Percentiles rank a stretch among this genome's conserved stretches.
These are phyloP conservation scores for Debaryomyces sp. DNA, from an alignment of 1,139 yeast genomes.

Conservation along the genomic window DNA sequence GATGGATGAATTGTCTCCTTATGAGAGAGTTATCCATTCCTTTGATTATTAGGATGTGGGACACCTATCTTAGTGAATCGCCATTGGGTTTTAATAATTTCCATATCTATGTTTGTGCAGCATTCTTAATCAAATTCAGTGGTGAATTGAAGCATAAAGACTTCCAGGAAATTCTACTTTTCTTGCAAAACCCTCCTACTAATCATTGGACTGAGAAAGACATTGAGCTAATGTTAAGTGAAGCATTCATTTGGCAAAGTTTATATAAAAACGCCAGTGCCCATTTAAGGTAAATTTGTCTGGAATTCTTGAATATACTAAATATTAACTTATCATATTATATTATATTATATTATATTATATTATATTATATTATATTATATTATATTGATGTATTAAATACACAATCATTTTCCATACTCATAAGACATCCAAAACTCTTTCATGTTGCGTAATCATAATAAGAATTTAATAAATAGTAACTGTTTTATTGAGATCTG, in stretches of 20 bases:
- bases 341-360: too few species aligned
- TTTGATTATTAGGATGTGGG: slow-evolving; percentile 95
- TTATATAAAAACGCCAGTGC: slow-evolving; percentile 87
- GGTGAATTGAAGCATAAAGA: slow-evolving; percentile 80
- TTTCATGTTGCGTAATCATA: neutral
- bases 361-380: too few species aligned
- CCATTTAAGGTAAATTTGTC: slow-evolving; percentile 51
- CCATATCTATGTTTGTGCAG: slow-evolving; percentile 97
- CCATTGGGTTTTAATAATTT: slow-evolving; percentile 88
- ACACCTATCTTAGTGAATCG: slow-evolving; percentile 88
- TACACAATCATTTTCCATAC: neutral
- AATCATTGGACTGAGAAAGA: slow-evolving; percentile 84
- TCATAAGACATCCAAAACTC: neutral
- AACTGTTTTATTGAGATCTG: too few species aligned
- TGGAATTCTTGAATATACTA: neutral
- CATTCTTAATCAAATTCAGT: slow-evolving; percentile 87
- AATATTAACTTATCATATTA: neutral
- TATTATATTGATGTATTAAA: neutral
- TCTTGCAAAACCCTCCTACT: slow-evolving; percentile 88
- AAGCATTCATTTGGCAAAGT: slow-evolving; percentile 96
- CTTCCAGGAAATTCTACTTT: slow-evolving; percentile 90
- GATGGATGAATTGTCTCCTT: slow-evolving; percentile 98
- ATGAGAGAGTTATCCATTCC: slow-evolving; percentile 89
- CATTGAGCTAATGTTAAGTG: slow-evolving; percentile 87
- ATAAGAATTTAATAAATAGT: too few species aligned